Percentiles rank a stretch among this genome's conserved stretches.
phyloP scores from a whole-genome alignment of 176 grass and related monocot species.

The Oryza meyeriana region DNA sequence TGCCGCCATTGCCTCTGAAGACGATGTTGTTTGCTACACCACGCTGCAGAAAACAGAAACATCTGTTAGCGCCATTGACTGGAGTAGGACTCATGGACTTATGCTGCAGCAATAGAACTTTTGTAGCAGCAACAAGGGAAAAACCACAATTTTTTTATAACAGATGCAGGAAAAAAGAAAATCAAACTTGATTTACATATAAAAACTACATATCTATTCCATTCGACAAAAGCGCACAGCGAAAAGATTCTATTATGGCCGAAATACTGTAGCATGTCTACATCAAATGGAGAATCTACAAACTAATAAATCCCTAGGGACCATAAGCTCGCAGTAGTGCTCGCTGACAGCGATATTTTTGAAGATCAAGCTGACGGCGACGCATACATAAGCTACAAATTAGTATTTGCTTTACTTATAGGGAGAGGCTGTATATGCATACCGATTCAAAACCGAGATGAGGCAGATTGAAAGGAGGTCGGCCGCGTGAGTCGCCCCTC shows the following conservation, averaged over 20 bases:
- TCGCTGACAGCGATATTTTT: background rate
- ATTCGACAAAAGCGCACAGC: background rate
- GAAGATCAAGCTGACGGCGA: slow-evolving; percentile 19
- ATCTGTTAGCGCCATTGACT: background rate
- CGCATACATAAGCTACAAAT: background rate
- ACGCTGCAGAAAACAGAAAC: background rate
- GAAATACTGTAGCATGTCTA: background rate
- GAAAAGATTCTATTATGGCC: background rate
- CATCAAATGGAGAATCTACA: background rate
- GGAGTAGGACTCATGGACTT: background rate
- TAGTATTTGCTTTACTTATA: background rate
- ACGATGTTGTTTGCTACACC: background rate
- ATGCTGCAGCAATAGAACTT: background rate
- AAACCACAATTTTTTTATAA: background rate
- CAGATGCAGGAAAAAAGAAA: background rate
- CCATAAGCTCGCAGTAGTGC: background rate
- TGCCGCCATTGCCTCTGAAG: slow-evolving; percentile 31
- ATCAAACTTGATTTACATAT: background rate
- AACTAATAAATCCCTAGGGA: background rate
- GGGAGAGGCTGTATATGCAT: background rate
- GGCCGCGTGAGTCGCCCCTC: background rate
- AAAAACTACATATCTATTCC: background rate
- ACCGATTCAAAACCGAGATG: background rate
- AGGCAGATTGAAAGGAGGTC: background rate
- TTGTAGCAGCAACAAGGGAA: background rate